Evolutionary conservation across 805 yeast species (phyloP).

Genomic region (Yamadazyma phyllophila): DNA sequence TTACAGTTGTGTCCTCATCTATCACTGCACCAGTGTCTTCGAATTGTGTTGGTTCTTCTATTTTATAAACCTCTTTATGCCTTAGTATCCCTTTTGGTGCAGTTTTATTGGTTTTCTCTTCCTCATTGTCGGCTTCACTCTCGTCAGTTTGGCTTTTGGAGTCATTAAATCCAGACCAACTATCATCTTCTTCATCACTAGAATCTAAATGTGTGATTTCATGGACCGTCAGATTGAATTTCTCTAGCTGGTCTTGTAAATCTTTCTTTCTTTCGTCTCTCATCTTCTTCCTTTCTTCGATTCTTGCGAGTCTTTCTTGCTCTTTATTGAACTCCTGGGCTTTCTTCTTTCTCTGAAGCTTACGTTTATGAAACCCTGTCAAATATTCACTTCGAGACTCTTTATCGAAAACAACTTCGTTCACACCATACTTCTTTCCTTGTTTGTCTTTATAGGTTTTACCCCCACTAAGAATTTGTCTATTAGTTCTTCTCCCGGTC

Average conservation of each 20-base stretch:
- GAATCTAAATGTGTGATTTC: constrained; percentile 22
- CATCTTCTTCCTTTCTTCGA: constrained; percentile 71
- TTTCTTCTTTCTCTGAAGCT: constrained; percentile 80
- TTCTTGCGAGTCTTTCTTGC: constrained; percentile 65
- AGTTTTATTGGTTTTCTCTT: constrained; percentile 10
- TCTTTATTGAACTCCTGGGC: constrained; percentile 78
- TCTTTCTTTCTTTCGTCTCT: constrained; percentile 70
- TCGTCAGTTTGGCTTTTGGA: constrained; percentile 15
- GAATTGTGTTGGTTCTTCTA: constrained; percentile 24
- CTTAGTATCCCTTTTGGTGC: constrained; percentile 41
- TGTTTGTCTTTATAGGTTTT: constrained; percentile 71
- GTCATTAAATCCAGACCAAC: constrained; percentile 44
- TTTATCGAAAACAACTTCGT: constrained; percentile 81
- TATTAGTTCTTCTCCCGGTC: constrained; percentile 43
- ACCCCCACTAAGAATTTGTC: constrained; percentile 88
- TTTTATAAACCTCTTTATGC: constrained; percentile 39
- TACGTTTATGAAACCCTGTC: constrained; percentile 95
- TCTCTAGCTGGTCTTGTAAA: constrained; percentile 60
- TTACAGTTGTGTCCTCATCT: constrained; percentile 43
- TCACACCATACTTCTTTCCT: constrained; percentile 65
- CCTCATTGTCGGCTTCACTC: constrained; percentile 14
- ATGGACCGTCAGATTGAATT: constrained; percentile 48
- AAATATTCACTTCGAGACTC: constrained; percentile 77
- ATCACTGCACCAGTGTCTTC: constrained; percentile 35
- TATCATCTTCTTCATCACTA: constrained; percentile 22